Evolutionary conservation across 1,139 yeast genomes (phyloP), one percentile per base, ranked within the genome.

Genomic region (Yamadazyma membranifaciens): DNA sequence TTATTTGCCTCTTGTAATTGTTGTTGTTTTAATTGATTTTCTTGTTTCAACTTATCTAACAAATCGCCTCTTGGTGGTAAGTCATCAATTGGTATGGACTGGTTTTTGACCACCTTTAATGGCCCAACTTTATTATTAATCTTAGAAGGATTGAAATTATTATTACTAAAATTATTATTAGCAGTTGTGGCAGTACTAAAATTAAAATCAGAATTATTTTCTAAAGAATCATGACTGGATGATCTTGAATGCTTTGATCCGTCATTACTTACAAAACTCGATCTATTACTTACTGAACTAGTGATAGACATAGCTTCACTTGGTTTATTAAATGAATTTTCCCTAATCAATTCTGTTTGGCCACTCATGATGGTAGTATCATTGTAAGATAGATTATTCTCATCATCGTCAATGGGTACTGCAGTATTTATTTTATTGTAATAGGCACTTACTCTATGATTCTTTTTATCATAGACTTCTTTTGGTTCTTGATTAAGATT

Each of bases 11-110:
- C 33, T 24, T 25, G 7, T 12, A 29, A 9, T 7, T 24, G 20
- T 4, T 37, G 35, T 1, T 31, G 33, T 25, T 44, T 38, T 14
- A 28, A 24, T 22, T 41, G 41, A 9, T 36, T 24, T 11, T 45
- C 40, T 28, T 42, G 34, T 24, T 43, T 43, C 12, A 37, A 46
- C 37, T 54, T 55, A 24, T 52, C 46, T 3, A 59, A 51, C 41
- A 68, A 54, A 45, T 67, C 73, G 40, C 55, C 56, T 44, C 73
- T 53, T 6, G 55, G 47, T 0, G 73, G 73, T 4, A 66, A 47
- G 6, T 62, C 69, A 17, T 47, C 50, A 4, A 42, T 42, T 3
- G 52, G 49, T n/a, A 50, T 42, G 1, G 51, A 46, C 28, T 48
- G 45, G 36, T 47, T 44, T 30, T 48, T 52, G 9, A 48, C 43